A percentile compares a stretch with the other conserved stretches of the same genome.
Evolutionary conservation across 805 yeast genomes (phyloP).

Genomic region (Torulaspora franciscae): DNA sequence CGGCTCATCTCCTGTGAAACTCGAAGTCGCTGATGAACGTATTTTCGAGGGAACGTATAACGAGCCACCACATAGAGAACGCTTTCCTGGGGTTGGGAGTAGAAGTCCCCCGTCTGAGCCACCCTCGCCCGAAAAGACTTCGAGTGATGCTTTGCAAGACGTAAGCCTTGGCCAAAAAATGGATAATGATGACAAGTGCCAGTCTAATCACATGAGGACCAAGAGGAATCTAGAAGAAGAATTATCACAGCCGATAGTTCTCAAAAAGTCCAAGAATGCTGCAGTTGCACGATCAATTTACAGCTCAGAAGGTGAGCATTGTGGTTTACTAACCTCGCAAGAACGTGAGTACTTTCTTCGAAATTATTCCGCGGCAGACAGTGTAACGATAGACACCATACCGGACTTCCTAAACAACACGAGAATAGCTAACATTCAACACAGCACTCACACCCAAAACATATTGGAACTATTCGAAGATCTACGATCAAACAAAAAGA

Average conservation of each 20-base stretch:
- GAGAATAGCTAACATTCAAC: slow-evolving; percentile 16
- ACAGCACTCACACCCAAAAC: slow-evolving; percentile 15
- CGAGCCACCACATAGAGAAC: not conserved
- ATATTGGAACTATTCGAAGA: slow-evolving; percentile 17
- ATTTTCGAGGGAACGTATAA: not conserved
- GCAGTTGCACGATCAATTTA: not conserved
- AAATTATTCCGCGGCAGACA: slow-evolving; percentile 20
- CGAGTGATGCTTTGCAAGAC: slow-evolving; percentile 6
- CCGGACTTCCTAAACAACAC: slow-evolving; percentile 18
- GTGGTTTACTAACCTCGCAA: slow-evolving; percentile 16
- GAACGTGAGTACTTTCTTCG: slow-evolving; percentile 24
- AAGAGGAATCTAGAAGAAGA: not conserved
- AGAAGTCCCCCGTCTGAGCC: slow-evolving; percentile 1
- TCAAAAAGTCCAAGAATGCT: not conserved
- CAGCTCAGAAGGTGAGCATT: not conserved
- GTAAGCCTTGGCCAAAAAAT: slow-evolving; percentile 12
- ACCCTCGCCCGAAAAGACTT: slow-evolving; percentile 5
- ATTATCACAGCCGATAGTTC: not conserved
- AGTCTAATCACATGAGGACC: slow-evolving; percentile 3
- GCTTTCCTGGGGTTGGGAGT: not conserved
- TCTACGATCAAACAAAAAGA: slow-evolving; percentile 12
- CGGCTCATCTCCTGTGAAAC: slow-evolving; percentile 11
- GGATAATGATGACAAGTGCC: slow-evolving; percentile 10
- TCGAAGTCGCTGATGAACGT: not conserved
- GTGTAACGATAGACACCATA: slow-evolving; percentile 25